Evolutionary conservation across 495 filamentous ascomycete genomes (phyloP).

Genomic region (Penicillium fimorum): DNA sequence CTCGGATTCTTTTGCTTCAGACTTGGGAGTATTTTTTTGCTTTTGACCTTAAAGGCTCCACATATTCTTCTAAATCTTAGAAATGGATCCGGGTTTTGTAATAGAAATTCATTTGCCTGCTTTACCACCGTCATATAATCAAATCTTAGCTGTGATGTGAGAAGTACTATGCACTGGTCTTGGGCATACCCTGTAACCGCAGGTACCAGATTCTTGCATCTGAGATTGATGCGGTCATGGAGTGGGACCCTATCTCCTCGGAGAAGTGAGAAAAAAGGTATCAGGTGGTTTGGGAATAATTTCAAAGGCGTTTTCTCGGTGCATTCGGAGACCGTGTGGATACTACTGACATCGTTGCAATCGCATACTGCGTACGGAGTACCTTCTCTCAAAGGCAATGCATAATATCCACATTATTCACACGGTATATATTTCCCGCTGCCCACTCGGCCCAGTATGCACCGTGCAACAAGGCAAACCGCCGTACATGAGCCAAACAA

Average conservation of each 20-base stretch:
- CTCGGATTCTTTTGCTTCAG: neutral
- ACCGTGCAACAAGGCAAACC: neutral
- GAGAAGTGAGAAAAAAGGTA: slow-evolving; percentile 3
- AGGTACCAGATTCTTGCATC: neutral
- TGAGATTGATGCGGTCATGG: neutral
- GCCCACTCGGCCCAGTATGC: neutral
- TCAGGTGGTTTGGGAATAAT: slow-evolving; percentile 10
- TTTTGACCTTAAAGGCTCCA: slow-evolving; percentile 12
- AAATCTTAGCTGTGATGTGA: neutral
- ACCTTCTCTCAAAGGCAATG: slow-evolving; percentile 1
- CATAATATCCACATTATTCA: slow-evolving; percentile 8
- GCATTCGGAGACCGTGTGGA: slow-evolving; percentile 1
- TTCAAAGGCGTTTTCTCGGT: slow-evolving; percentile 9
- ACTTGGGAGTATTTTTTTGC: neutral
- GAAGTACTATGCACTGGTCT: neutral
- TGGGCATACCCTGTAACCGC: neutral
- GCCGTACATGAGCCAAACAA: neutral
- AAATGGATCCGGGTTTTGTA: neutral
- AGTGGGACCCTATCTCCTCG: neutral
- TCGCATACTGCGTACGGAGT: neutral
- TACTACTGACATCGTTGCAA: neutral
- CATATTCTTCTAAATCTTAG: neutral
- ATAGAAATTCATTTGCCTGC: neutral
- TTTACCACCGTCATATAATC: neutral
- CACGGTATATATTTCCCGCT: slow-evolving; percentile 18